Percentiles rank a stretch among this genome's conserved stretches.
Conservation (phyloP, 2,329 filamentous ascomycete genomes). For the Trichoderma sp. region DNA sequence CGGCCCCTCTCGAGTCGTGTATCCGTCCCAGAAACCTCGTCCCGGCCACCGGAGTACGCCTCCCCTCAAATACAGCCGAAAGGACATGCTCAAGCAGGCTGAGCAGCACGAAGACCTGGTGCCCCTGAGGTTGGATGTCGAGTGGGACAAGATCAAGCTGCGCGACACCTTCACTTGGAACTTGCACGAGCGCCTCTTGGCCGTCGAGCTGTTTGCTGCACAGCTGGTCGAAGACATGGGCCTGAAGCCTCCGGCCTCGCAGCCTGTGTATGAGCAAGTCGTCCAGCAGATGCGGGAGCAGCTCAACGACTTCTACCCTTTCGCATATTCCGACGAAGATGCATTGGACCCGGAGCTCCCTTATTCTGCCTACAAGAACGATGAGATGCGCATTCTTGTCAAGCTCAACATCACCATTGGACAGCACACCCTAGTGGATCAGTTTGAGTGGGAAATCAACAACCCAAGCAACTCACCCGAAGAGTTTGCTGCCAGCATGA, state of each 20-base stretch:
- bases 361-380: constrained; percentile 94
- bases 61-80: constrained; percentile 69
- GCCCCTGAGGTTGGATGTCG: constrained; percentile 86
- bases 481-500: constrained; percentile 88
- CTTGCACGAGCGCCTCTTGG: constrained; percentile 81
- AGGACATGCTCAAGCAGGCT: constrained; percentile 79
- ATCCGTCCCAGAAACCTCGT: constrained; percentile 72
- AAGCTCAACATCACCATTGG: constrained; percentile 98
- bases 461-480: constrained; percentile 91
- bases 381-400: constrained; percentile 95
- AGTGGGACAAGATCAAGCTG: constrained; percentile 91
- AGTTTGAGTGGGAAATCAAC: constrained; percentile 99
- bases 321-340: constrained; percentile 85
- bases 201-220: constrained; percentile 77
- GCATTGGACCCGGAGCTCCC: constrained; percentile 84
- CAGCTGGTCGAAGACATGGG: constrained; percentile 91
- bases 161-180: constrained; percentile 99
- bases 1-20: constrained; percentile 64
- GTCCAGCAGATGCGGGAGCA: constrained; percentile 78
- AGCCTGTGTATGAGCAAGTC: constrained; percentile 60
- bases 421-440: constrained; percentile 87
- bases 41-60: constrained; percentile 74
- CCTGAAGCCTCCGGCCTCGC: constrained; percentile 65
- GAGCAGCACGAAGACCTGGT: constrained; percentile 90
- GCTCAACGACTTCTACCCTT: constrained; percentile 88